Evolutionary conservation across 768 basidiomycete species (phyloP).

Genomic region (Erythrobasidium yunnanense): DNA sequence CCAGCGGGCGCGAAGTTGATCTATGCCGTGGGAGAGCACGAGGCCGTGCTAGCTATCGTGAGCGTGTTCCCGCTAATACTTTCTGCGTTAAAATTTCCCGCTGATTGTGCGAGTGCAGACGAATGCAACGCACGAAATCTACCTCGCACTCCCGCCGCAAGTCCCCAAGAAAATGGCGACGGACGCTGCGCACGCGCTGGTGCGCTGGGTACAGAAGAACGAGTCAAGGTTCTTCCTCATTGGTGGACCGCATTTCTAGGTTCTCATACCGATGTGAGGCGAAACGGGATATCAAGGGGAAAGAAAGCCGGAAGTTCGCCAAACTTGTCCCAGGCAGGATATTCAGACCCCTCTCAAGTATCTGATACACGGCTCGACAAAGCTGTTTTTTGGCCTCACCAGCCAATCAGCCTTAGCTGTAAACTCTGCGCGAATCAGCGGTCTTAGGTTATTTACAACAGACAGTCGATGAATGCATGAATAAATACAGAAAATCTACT

Average conservation of each 20-base stretch:
- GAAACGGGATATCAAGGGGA: no score
- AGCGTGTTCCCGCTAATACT: constrained; percentile 37
- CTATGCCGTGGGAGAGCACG: constrained; percentile 71
- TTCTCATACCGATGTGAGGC: no score
- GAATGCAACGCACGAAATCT: constrained; percentile 86
- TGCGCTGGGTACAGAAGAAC: constrained; percentile 81
- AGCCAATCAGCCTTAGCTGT: no score
- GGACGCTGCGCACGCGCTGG: constrained; percentile 76
- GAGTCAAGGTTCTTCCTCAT: constrained; percentile 68
- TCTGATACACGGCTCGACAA: no score
- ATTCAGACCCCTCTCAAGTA: no score
- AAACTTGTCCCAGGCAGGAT: no score
- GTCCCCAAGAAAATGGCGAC: constrained; percentile 80
- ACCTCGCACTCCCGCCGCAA: constrained; percentile 65
- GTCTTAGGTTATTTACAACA: no score
- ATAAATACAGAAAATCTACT: no score
- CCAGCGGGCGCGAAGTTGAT: constrained; percentile 78
- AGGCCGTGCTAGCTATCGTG: constrained; percentile 92
- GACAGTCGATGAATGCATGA: no score
- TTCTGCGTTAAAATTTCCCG: constrained; percentile 27
- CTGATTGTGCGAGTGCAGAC: constrained; percentile 49
- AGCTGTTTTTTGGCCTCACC: no score
- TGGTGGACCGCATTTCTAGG: constrained; percentile 77
- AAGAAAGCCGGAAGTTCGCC: no score
- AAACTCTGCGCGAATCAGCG: no score